Evolutionary conservation across 495 filamentous ascomycete species (phyloP), one percentile per base, ranked within the genome.

Genomic region (Neurospora sp.): DNA sequence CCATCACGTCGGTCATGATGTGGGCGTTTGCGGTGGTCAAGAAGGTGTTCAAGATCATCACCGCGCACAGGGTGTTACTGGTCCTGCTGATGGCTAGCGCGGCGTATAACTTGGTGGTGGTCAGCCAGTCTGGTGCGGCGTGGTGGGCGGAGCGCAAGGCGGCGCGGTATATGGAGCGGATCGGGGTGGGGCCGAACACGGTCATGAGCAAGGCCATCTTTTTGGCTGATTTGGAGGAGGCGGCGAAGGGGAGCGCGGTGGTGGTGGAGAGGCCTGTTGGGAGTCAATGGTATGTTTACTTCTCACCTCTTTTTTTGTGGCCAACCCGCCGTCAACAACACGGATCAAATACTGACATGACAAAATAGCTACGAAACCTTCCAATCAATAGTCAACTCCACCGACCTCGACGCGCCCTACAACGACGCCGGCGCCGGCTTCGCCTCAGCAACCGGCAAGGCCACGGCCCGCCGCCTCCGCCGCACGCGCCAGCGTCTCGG

Each of bases 121-220:
- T 93, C 3, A 90, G 90, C 3, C 87, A 89, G 74, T 87, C 90
- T 74, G 86, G 86, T 20, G 90, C 88, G 74, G 84, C 87, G 8
- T 98, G 93, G 93, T 98, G 93, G 93, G 86, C 87, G 46, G 96
- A 98, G 82, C 87, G 93, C 60, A 91, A 88, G 70, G 93, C 95
- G 12, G 87, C 84, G 2, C 89, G 85, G 60, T 97, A 94, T 81
- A 93, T 99, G 92, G 82, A 84, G 38, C 84, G 90, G 18, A 82
- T 98, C 18, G 95, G 96, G 10, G 90, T 98, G 9, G 86, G 87
- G 18, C 92, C 93, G 20, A 91, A 95, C 75, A 76, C 87, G 41
- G 87, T 91, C 72, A 95, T 98, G 93, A 91, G 89, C 82, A 93
- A 91, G 82, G 89, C 93, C 5, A 89, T 99, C 54, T 97, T 93